Base-by-base conservation (phyloP, 345 rosid genomes). In the Melaleuca quinquenervia region DNA sequence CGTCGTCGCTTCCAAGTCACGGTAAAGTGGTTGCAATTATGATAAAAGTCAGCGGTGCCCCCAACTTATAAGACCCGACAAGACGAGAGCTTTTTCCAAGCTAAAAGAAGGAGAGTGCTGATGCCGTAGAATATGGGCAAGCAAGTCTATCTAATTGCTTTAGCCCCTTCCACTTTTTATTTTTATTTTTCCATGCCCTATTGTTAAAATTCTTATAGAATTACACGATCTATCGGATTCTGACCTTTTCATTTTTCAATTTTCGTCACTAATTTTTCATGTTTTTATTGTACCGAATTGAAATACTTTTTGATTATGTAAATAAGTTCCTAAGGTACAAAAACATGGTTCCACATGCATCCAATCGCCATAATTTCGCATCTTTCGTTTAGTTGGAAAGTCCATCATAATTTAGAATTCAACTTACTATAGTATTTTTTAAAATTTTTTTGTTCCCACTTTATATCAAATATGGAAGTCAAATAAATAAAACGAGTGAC, bases 291-390 rank as follows among this genome's bases (percentile, higher is more conserved):
- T 5, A n/a, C n/a, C n/a, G n/a, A 56, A 10, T 56, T 26, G 1
- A n/a, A 11, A 58, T 1, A 0, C n/a, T n/a, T 11, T 5, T 58
- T 2, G n/a, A 58, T 11, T n/a, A 11, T 0, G 1, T 58, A 26
- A 11, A 29, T 56, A 58, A 55, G n/a, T 3, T 55, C n/a, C 6
- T 55, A 55, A 55, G n/a, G 24, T 0, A 2, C 24, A 55, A 55
- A 22, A 55, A 1, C 27, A 55, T 24, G 60, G 4, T 55, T 55
- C 60, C 60, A 10, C 60, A 9, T 3, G 58, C 60, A 55, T 55
- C 27, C 60, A 55, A 55, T 55, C 62, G 26, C 26, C 29, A 0
- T 56, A 14, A 0, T 5, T 56, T 5, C 0, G 2, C 6, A 56
- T 56, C 62, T 56, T 24, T 26, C 26, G 11, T 0, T 26, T 56